Conservation (phyloP, 208 protist species). For the Trypanosoma conorhini region DNA sequence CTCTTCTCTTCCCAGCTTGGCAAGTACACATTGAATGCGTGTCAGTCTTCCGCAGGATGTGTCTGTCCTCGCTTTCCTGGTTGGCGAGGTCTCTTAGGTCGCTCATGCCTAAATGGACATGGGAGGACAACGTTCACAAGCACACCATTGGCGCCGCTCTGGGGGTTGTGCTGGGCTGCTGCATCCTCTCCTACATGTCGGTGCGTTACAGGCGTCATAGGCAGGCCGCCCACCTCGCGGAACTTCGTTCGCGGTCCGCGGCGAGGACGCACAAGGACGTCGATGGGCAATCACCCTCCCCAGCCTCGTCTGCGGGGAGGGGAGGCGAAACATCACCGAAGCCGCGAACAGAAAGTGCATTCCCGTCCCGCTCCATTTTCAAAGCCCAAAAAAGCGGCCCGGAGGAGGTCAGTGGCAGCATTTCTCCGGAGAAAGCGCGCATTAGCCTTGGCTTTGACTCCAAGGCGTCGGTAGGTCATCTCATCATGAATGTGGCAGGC, state of each 20-base stretch:
- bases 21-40: constrained; percentile 1
- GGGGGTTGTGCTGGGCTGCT: not conserved
- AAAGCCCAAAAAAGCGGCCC: not conserved
- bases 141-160: not conserved
- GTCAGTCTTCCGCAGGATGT: not conserved
- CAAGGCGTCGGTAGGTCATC: constrained; percentile 33
- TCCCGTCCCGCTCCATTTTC: not conserved
- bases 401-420: not conserved
- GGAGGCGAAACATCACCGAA: not conserved
- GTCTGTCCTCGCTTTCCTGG: constrained; percentile 3
- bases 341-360: not conserved
- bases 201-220: constrained; percentile 1
- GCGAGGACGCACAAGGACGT: not conserved
- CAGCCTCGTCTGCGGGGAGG: not conserved
- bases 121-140: not conserved
- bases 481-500: constrained; percentile 29
- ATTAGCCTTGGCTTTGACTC: not conserved
- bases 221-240: not conserved
- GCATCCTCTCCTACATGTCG: not conserved
- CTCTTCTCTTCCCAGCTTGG: constrained; percentile 1
- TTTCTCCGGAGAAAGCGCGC: not conserved
- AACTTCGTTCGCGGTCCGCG: not conserved
- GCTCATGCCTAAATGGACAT: not conserved
- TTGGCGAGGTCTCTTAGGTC: constrained; percentile 1
- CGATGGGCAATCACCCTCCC: too few relatives aligned